phyloP scores from a whole-genome alignment of 306 rosid genomes.

The Cyclanthera cordifolia region DNA sequence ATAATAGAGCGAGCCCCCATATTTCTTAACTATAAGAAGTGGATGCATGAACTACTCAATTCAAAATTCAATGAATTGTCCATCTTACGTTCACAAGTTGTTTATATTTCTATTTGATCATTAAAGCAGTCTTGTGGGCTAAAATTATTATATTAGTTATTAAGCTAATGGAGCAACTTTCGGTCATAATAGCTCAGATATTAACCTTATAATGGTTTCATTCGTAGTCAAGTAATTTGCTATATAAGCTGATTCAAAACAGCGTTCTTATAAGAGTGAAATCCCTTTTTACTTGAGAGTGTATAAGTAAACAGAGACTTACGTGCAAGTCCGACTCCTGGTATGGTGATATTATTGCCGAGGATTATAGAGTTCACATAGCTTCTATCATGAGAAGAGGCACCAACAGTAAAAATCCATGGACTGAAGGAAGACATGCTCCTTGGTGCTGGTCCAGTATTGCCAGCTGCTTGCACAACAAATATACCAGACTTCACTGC shows the following conservation, averaged over 20 bases:
- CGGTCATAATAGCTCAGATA: neutral
- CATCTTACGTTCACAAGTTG: neutral
- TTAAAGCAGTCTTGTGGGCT: neutral
- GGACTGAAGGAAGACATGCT: slow-evolving; percentile 97
- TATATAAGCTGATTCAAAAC: neutral
- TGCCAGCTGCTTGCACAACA: slow-evolving; percentile 97
- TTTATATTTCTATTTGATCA: neutral
- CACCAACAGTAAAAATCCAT: slow-evolving; percentile 88
- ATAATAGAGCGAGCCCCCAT: too few relatives aligned
- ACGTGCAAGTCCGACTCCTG: slow-evolving; percentile 93
- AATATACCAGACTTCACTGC: slow-evolving; percentile 89
- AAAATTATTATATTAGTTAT: neutral
- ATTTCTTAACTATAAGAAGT: neutral
- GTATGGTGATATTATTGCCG: slow-evolving; percentile 66
- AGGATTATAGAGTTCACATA: slow-evolving; percentile 74
- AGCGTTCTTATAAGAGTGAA: neutral
- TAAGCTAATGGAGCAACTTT: neutral
- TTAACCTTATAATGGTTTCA: neutral
- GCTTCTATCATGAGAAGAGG: slow-evolving; percentile 73
- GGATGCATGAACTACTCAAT: neutral
- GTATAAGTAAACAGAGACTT: slow-evolving; percentile 25
- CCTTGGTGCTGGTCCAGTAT: slow-evolving; percentile 90
- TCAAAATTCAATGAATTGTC: neutral
- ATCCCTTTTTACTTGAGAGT: neutral
- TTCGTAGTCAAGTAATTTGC: neutral